Base-by-base conservation (phyloP, 106 monocot genomes). In the Triglochin maritima region DNA sequence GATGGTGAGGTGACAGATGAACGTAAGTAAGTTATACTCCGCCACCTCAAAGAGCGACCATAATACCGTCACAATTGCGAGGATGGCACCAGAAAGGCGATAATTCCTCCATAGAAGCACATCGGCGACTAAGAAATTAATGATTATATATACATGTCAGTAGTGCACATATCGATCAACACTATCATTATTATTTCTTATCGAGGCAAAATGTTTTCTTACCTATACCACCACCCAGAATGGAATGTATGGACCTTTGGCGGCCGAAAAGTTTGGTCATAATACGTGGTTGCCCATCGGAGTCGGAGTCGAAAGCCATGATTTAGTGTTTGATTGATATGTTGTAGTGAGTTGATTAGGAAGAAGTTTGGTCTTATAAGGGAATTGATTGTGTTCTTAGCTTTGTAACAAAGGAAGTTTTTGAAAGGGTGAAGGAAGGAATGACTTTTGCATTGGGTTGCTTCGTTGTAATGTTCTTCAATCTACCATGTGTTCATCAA, bases 41-140 rank as follows among this genome's bases (percentile, higher is more conserved):
- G 61, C 70, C 13, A 88, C 85, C 70, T 81, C 88, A 56, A 93
- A 88, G 16, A 93, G 72, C 17, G 85, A 69, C 88, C 85, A 93
- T 3, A 83, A 54, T 6, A 63, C 58, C 0, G 88, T 85, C 7
- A 51, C 74, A 9, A 17, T 81, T 47, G 63, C 69, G 44, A 88
- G 75, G 56, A 85, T 71, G 5, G 52, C 74, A 7, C 76, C 81
- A 4, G 92, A 92, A 4, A 81, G 44, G 9, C 59, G 72, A 60
- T 76, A 81, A 56, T 92, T 64, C 69, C 77, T 81, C 92, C 92
- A 92, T 44, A 92, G 72, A 41, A 83, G 11, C 47, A 85, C 76
- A 14, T 88, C 72, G 44, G 92, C 92, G 48, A 76, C 90, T 91
- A 72, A 44, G 76, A 7, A 60, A 41, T 4, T 13, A 10, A 60